Evolutionary conservation across 805 yeast species (phyloP).

Genomic region (Pichia scutulata): DNA sequence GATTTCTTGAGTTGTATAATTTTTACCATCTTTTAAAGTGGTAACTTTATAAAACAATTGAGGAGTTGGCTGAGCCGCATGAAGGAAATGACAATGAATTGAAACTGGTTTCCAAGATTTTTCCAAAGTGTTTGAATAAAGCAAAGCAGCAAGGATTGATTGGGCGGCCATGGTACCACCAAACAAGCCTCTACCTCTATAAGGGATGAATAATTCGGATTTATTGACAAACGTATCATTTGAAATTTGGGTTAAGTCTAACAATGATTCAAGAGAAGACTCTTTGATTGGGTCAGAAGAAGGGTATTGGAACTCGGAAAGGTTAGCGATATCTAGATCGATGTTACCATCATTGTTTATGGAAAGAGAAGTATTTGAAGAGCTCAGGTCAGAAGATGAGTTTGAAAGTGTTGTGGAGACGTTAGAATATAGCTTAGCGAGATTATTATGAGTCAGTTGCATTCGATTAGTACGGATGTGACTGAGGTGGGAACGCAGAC

Average conservation of each 20-base stretch:
- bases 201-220: conserved; percentile 32
- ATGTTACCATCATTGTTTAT: neutral
- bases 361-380: conserved; percentile 7
- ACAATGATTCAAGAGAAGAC: conserved; percentile 17
- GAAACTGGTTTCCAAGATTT: conserved; percentile 46
- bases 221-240: conserved; percentile 19
- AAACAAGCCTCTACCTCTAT: conserved; percentile 57
- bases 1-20: conserved; percentile 46
- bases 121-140: conserved; percentile 33
- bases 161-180: conserved; percentile 69
- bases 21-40: conserved; percentile 44
- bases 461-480: neutral
- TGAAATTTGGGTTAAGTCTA: conserved; percentile 18
- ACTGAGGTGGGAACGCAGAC: neutral
- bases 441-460: neutral
- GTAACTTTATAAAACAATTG: conserved; percentile 49
- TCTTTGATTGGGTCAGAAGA: neutral
- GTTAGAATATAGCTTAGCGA: neutral
- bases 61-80: conserved; percentile 40
- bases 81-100: conserved; percentile 54
- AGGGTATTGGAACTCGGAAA: neutral
- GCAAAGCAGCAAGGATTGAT: conserved; percentile 51
- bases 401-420: neutral
- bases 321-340: neutral
- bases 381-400: neutral